Percentiles rank a stretch among this genome's conserved stretches.
Evolutionary conservation across 176 grass and related monocot species (phyloP).

Genomic region (Chloris gayana): DNA sequence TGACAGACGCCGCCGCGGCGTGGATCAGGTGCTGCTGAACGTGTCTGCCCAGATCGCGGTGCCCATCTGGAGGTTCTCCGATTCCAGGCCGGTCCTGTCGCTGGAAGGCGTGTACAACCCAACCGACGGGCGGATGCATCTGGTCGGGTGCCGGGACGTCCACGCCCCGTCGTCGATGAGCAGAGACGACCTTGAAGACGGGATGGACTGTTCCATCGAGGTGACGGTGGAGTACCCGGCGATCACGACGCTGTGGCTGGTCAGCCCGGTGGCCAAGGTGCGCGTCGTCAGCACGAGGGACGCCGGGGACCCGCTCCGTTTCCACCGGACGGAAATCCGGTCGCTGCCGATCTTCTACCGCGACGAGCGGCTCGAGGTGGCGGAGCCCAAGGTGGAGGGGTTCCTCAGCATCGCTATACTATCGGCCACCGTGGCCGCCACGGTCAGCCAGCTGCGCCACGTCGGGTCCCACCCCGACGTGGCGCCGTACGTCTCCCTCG

Average conservation of each 20-base stretch:
- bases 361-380: conserved; percentile 65
- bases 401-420: conserved; percentile 69
- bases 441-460: conserved; percentile 68
- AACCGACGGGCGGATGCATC: conserved; percentile 71
- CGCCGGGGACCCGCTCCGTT: conserved; percentile 46
- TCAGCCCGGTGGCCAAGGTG: conserved; percentile 68
- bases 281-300: conserved; percentile 58
- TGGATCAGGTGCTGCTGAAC: conserved; percentile 19
- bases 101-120: conserved; percentile 90
- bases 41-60: conserved; percentile 43
- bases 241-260: conserved; percentile 72
- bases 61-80: background rate
- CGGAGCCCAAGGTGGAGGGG: conserved; percentile 70
- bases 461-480: conserved; percentile 55
- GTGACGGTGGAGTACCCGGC: conserved; percentile 77
- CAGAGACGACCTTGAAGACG: conserved; percentile 21
- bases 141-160: conserved; percentile 73
- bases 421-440: conserved; percentile 53
- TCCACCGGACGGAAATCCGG: conserved; percentile 55
- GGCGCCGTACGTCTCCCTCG: conserved; percentile 68
- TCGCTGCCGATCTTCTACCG: conserved; percentile 73
- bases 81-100: background rate
- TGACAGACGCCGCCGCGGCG: no score
- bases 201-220: conserved; percentile 82
- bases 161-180: conserved; percentile 37